phyloP scores from a whole-genome alignment of 2,329 filamentous ascomycete species.

The Pyrenochaeta sp. region DNA sequence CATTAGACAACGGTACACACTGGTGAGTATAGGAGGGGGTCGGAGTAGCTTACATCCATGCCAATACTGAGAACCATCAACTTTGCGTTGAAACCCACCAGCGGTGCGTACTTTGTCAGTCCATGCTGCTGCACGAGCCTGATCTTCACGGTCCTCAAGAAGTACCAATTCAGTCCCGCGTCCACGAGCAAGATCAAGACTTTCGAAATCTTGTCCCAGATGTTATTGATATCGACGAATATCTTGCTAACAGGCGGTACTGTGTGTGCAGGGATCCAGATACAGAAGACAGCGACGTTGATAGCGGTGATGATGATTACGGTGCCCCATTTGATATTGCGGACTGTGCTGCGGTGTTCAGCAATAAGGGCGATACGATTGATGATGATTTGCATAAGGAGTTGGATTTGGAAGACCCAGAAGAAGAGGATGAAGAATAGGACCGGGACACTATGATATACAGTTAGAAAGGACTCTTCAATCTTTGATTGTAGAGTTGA shows the following conservation, averaged over 20 bases:
- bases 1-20: conserved; percentile 8
- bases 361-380: conserved; percentile 62
- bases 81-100: conserved; percentile 53
- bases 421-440: conserved; percentile 45
- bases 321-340: conserved; percentile 58
- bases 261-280: conserved; percentile 62
- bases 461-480: conserved; percentile 5
- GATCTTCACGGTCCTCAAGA: conserved; percentile 54
- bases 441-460: conserved; percentile 31
- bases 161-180: conserved; percentile 62
- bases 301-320: conserved; percentile 57
- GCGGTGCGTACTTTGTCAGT: conserved; percentile 51
- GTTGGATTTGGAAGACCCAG: conserved; percentile 54
- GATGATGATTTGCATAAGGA: conserved; percentile 65
- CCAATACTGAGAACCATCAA: conserved; percentile 52
- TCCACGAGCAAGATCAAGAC: conserved; percentile 62
- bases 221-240: conserved; percentile 58
- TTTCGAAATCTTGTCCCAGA: conserved; percentile 65
- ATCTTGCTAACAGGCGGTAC: conserved; percentile 39
- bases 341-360: conserved; percentile 50
- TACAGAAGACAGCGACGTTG: conserved; percentile 63
- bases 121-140: conserved; percentile 51
- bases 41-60: conserved; percentile 49
- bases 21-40: background rate
- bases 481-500: too few species aligned